Percentiles rank a stretch among this genome's conserved stretches.
phyloP scores from a whole-genome alignment of 1,284 basidiomycete species.

The Ceratobasidium papillatum region DNA sequence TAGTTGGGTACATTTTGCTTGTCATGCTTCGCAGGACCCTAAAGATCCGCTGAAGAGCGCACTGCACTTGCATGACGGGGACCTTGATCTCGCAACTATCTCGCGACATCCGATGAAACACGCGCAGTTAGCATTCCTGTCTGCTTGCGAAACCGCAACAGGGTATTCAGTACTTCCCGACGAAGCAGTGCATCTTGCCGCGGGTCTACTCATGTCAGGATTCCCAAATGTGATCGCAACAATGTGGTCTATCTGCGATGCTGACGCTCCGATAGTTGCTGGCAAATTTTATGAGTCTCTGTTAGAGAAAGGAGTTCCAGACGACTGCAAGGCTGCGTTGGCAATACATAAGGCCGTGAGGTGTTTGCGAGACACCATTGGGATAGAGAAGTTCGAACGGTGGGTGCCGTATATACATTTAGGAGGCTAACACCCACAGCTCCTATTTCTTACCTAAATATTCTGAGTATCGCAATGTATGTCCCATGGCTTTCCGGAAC shows the following conservation, averaged over 20 bases:
- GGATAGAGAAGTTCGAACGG: neutral
- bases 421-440: neutral
- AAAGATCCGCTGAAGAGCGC: neutral
- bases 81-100: neutral
- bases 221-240: slow-evolving; percentile 23
- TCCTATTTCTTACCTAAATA: too few species aligned
- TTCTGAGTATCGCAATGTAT: too few species aligned
- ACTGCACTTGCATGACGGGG: slow-evolving; percentile 6
- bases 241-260: slow-evolving; percentile 29
- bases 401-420: slow-evolving; percentile 24
- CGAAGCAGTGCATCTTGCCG: slow-evolving; percentile 29
- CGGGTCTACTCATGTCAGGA: slow-evolving; percentile 18
- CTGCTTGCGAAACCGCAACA: slow-evolving; percentile 33
- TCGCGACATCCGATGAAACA: neutral
- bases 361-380: slow-evolving; percentile 11
- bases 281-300: neutral
- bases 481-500: too few species aligned
- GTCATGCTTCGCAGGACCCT: neutral
- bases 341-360: slow-evolving; percentile 20
- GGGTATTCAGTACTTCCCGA: slow-evolving; percentile 11
- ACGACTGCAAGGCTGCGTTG: neutral
- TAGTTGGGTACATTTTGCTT: slow-evolving; percentile 19
- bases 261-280: slow-evolving; percentile 9
- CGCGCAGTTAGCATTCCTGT: slow-evolving; percentile 21
- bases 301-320: neutral